phyloP scores from a whole-genome alignment of 192 early-diverging fungal species.

The Backusella tarrabulga region DNA sequence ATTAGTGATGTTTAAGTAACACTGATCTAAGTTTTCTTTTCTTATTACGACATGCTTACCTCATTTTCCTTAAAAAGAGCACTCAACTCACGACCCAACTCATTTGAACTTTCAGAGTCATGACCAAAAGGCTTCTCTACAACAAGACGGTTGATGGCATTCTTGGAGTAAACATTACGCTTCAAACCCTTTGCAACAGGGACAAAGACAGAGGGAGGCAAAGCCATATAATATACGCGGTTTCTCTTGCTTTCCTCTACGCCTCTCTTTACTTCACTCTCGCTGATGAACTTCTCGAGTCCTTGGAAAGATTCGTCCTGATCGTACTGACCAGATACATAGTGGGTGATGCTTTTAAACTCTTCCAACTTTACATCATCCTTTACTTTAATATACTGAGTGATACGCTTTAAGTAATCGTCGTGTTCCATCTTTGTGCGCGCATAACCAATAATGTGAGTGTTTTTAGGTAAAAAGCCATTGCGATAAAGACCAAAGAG shows the following conservation, averaged over 20 bases:
- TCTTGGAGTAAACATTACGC: constrained; percentile 62
- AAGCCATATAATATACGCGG: constrained; percentile 92
- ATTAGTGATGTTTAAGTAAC: neutral
- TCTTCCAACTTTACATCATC: constrained; percentile 45
- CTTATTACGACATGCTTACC: constrained; percentile 39
- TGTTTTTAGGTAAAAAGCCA: constrained; percentile 71
- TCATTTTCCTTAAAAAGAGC: constrained; percentile 85
- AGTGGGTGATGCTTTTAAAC: constrained; percentile 75
- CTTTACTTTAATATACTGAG: constrained; percentile 67
- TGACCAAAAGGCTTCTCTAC: constrained; percentile 99
- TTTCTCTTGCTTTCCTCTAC: constrained; percentile 47
- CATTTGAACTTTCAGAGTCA: constrained; percentile 80
- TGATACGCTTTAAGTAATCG: constrained; percentile 75
- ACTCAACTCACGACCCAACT: constrained; percentile 70
- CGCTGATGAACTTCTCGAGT: constrained; percentile 60
- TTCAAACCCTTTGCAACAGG: constrained; percentile 76
- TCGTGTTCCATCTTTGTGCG: constrained; percentile 74
- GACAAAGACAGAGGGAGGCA: constrained; percentile 95
- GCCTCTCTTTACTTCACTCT: constrained; percentile 50
- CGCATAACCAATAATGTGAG: constrained; percentile 89
- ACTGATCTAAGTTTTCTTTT: neutral
- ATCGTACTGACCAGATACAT: constrained; percentile 86
- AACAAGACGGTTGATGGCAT: constrained; percentile 79
- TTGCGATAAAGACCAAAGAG: constrained; percentile 92
- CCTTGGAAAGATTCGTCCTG: constrained; percentile 64